These are phyloP conservation scores for Rosa rugosa DNA, from an alignment of 306 rosid species.

Conservation along the genomic window DNA sequence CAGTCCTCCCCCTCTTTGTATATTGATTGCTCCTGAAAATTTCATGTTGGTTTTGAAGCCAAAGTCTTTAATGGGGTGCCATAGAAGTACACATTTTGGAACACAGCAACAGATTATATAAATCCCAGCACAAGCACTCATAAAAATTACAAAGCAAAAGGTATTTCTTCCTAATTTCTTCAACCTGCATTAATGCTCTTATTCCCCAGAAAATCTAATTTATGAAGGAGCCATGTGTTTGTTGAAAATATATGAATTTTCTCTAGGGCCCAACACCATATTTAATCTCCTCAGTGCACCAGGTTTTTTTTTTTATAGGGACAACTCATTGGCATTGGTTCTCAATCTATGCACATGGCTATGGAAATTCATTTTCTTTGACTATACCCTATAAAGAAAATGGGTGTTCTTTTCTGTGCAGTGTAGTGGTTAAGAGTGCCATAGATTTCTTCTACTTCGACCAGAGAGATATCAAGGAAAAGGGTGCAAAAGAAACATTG, in stretches of 20 bases:
- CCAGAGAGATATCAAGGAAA: neutral
- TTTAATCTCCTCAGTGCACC: constrained; percentile 10
- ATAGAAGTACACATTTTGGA: constrained; percentile 1
- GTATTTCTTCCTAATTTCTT: constrained; percentile 22
- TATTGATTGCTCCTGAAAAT: neutral
- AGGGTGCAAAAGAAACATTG: constrained; percentile 2
- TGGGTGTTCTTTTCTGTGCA: neutral
- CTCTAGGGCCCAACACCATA: constrained; percentile 44
- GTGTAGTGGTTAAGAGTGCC: constrained; percentile 1
- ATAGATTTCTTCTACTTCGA: constrained; percentile 1
- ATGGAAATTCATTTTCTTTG: constrained; percentile 11
- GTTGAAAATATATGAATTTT: constrained; percentile 17
- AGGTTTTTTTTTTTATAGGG: neutral
- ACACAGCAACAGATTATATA: neutral
- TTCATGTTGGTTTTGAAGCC: neutral
- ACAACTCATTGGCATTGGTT: constrained; percentile 39
- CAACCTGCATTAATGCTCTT: constrained; percentile 4
- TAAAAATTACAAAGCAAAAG: neutral
- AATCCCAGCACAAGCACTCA: constrained; percentile 2
- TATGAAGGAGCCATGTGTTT: constrained; percentile 18
- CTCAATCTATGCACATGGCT: constrained; percentile 44
- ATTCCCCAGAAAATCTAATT: constrained; percentile 12
- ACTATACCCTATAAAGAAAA: constrained; percentile 6
- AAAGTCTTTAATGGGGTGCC: constrained; percentile 6
- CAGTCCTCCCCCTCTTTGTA: neutral